These are phyloP conservation scores for Paramecium tetraurelia DNA, from an alignment of 73 alveolate genomes.

Conservation along the genomic window DNA sequence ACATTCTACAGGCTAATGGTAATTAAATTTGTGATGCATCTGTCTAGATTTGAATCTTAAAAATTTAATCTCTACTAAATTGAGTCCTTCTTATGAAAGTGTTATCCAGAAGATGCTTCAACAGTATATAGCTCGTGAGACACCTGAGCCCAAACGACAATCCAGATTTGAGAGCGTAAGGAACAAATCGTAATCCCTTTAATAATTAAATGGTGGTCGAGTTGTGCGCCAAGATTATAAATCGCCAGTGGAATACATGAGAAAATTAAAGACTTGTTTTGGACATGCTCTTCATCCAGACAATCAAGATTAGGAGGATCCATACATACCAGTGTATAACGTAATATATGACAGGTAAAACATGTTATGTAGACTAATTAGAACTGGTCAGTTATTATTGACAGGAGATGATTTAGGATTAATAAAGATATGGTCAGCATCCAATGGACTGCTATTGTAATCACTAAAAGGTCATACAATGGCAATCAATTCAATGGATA, in stretches of 20 bases:
- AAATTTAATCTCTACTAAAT: not conserved
- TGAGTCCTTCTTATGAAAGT: conserved; percentile 5
- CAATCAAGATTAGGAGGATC: conserved; percentile 57
- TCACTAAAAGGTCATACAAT: conserved; percentile 59
- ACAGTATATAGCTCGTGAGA: not conserved
- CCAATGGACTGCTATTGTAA: conserved; percentile 37
- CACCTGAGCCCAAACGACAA: not conserved
- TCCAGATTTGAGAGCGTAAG: not conserved
- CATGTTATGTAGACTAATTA: not conserved
- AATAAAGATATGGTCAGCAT: conserved; percentile 63
- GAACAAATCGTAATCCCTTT: not conserved
- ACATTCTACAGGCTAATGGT: not conserved
- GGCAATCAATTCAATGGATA: conserved; percentile 55
- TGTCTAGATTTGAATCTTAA: not conserved
- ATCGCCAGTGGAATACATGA: not conserved
- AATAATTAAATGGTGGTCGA: conserved; percentile 35
- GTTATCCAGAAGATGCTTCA: not conserved
- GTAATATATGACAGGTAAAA: conserved; percentile 42
- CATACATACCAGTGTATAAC: conserved; percentile 58
- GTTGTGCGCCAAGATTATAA: not conserved
- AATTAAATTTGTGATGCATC: not conserved
- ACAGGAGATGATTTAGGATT: conserved; percentile 62
- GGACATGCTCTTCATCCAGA: conserved; percentile 64
- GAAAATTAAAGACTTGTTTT: conserved; percentile 57
- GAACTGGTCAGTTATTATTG: conserved; percentile 47